Evolutionary conservation across 176 grass and related monocot genomes (phyloP), one percentile per base, ranked within the genome.

Genomic region (Pontederia crassipes): DNA sequence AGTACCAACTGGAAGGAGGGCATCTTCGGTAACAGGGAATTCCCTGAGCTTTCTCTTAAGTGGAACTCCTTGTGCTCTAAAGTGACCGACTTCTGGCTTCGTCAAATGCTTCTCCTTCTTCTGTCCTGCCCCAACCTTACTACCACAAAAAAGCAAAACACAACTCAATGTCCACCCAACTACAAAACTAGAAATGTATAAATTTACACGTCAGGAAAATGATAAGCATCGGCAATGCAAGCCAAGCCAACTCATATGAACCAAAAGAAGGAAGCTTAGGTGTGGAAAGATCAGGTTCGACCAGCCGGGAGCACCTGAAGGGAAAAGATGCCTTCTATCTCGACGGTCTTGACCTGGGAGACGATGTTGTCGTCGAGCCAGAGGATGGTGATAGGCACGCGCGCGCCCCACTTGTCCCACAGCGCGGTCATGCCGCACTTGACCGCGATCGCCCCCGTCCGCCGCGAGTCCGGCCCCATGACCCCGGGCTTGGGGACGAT

Each of bases 71-170:
- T 88, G 84, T 12, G 87, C 68, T 75, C 93, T 98, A 45, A 92
- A 98, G 60, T 98, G 93, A 10, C 93, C 84, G 29, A 86, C 77
- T 79, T 98, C 93, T 27, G 93, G 68, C 49, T 89, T 98, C 52
- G 79, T 86, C 55, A 98, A 81, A 80, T 98, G 93, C n/a, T 98
- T 98, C 76, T 98, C 93, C 72, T 98, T 98, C 82, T 98, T 98
- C 71, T 98, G 93, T 3, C 93, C 93, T 58, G 93, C 87, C 18
- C 93, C 93, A 2, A 98, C 66, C 93, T 98, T 76, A 56, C 68
- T 66, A 74, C 66, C 71, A 71, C 20, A 54, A 75, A 54, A 61
- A 47, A 2, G 32, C 32, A 74, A 82, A 59, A 64, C 63, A 53
- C 49, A 28, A 17, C 56, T 53, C 54, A 50, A 28, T 40, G 32